Base-by-base conservation (phyloP, 2,329 filamentous ascomycete genomes). In the Aureobasidium sp. region DNA sequence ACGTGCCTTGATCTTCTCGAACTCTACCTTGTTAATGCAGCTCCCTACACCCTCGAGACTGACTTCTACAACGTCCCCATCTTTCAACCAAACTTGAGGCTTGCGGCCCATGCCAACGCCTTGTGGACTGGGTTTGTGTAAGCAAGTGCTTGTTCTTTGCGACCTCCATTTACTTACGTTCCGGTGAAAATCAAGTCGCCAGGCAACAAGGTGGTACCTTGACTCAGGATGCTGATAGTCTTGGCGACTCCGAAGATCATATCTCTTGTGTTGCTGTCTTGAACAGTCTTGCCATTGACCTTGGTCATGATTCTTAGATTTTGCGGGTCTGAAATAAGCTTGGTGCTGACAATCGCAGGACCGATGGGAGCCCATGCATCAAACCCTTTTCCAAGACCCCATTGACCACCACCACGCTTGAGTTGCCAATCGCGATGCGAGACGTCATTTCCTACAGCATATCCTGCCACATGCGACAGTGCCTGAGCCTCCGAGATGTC, bases 381-480 rank as follows among this genome's bases (percentile, higher is more conserved):
- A 65, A 89, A 90, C 3, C 86, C 85, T 72, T 91, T 91, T 41
- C 87, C 87, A 15, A 89, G 75, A 0, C 80, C 82, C 67, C 66
- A 65, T n/a, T 63, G 62, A 54, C 59, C 62, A 52, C 67, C 61
- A 50, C 64, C 60, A 21, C 62, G 50, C 41, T 67, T 66, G 16
- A 67, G 53, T 64, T 71, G 72, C 71, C 87, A 91, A 66, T 90
- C 87, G 44, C 89, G 84, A 74, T 90, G 88, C 11, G 86, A 90
- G n/a, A 93, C 82, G 71, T 93, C 89, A 73, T 93, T 89, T 59
- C 88, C 87, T 37, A 89, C 82, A 2, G 85, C 80, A 70, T 91
- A 92, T 5, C 89, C 89, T 2, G 91, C 77, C 3, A 92, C 86
- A 68, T 89, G 86, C 58, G 86, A 77, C n/a, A 91, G 76, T 0